Percentiles rank a stretch among this genome's conserved stretches.
Conservation (phyloP, 768 basidiomycete species). For the Tricholoma sp. region DNA sequence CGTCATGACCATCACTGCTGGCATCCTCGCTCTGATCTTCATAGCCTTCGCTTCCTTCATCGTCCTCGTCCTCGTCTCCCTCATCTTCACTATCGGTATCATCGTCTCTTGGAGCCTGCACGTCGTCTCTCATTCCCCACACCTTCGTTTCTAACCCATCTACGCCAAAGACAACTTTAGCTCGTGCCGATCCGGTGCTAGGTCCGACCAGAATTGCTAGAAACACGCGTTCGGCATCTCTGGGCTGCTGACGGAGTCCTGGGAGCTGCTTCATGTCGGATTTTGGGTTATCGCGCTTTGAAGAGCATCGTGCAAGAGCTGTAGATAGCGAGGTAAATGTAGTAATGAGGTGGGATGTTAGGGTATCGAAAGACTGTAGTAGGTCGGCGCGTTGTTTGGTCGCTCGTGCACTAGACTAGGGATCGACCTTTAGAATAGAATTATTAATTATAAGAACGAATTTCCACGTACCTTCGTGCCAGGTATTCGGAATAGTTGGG, state of each 20-base stretch:
- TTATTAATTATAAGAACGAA: background rate
- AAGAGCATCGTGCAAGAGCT: constrained; percentile 42
- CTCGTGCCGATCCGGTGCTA: constrained; percentile 53
- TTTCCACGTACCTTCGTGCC: constrained; percentile 35
- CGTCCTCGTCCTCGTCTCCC: constrained; percentile 20
- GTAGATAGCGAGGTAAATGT: constrained; percentile 72
- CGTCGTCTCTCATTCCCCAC: constrained; percentile 32
- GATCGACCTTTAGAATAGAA: background rate
- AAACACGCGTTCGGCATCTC: constrained; percentile 34
- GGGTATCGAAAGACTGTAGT: constrained; percentile 60
- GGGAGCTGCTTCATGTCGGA: background rate
- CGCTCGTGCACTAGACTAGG: constrained; percentile 41
- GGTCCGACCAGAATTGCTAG: constrained; percentile 65
- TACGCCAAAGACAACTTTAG: constrained; percentile 56
- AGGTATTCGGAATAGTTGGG: constrained; percentile 57
- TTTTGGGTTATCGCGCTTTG: background rate
- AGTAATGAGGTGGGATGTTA: constrained; percentile 67
- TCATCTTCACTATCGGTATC: constrained; percentile 22
- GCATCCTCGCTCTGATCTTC: constrained; percentile 11
- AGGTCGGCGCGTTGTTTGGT: constrained; percentile 59
- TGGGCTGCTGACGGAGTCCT: background rate
- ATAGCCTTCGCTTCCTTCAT: constrained; percentile 14
- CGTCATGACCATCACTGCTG: constrained; percentile 16
- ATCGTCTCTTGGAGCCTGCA: constrained; percentile 11
- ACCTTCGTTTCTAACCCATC: constrained; percentile 55